These are phyloP conservation scores for Fallopia convolvulus DNA, from an alignment of 148 eudicot species.

Conservation along the genomic window DNA sequence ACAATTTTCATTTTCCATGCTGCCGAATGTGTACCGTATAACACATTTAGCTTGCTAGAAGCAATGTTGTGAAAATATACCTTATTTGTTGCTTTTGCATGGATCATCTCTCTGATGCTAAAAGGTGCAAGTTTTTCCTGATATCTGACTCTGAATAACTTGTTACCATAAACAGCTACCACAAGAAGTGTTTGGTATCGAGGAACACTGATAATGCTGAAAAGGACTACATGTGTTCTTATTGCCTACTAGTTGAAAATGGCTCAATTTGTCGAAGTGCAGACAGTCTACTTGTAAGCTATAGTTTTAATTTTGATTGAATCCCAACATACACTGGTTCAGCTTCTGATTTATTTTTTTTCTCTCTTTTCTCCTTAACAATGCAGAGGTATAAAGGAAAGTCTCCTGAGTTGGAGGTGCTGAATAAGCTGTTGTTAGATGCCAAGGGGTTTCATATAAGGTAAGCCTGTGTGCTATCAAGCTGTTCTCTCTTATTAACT, in stretches of 20 bases:
- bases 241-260: conserved; percentile 56
- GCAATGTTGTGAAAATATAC: neutral
- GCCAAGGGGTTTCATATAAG: conserved; percentile 51
- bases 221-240: conserved; percentile 42
- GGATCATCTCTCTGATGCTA: neutral
- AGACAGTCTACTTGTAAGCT: conserved; percentile 52
- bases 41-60: neutral
- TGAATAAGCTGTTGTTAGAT: conserved; percentile 47
- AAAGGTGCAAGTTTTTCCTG: neutral
- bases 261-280: conserved; percentile 56
- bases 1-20: neutral
- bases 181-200: conserved; percentile 49
- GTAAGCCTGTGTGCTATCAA: conserved; percentile 23
- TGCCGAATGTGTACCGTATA: neutral
- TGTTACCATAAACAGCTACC: conserved; percentile 47
- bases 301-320: conserved; percentile 13
- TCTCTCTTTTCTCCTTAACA: conserved; percentile 7
- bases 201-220: conserved; percentile 19
- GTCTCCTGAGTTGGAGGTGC: conserved; percentile 48
- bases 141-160: conserved; percentile 7
- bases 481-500: neutral
- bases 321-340: neutral
- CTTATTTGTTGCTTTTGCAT: neutral
- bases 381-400: conserved; percentile 54
- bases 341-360: conserved; percentile 9